A percentile compares a stretch with the other conserved stretches of the same genome.
phyloP scores from a whole-genome alignment of 345 rosid genomes.

The Eucalyptus polyanthemos region DNA sequence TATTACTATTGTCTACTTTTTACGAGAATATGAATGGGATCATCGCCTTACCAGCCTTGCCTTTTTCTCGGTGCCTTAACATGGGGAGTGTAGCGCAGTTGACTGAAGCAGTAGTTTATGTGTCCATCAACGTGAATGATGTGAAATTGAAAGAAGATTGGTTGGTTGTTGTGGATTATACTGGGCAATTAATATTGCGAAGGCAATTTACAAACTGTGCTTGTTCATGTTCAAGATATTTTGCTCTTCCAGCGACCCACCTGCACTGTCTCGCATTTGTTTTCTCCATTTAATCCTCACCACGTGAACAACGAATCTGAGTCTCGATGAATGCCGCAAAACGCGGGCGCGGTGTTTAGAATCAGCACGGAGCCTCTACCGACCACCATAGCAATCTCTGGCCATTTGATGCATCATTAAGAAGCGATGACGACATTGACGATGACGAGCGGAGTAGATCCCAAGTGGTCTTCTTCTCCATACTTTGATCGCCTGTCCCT shows the following conservation, averaged over 20 bases:
- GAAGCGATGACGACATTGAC: not conserved
- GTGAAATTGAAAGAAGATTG: not conserved
- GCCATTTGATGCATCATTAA: not conserved
- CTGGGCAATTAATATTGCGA: not conserved
- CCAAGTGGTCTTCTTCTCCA: not conserved
- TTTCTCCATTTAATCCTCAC: not conserved
- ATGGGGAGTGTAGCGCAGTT: not conserved
- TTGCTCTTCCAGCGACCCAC: not conserved
- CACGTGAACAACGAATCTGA: not conserved
- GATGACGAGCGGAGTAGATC: not conserved
- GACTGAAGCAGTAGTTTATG: not conserved
- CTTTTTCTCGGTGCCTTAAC: not conserved
- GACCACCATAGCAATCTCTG: not conserved
- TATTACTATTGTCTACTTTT: not conserved
- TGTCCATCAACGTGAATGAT: not conserved
- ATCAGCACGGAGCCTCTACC: not conserved
- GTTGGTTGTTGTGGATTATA: not conserved
- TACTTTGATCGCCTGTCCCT: not conserved
- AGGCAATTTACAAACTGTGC: not conserved
- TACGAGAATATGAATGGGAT: not conserved
- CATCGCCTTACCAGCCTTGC: not conserved
- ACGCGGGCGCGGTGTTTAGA: not conserved
- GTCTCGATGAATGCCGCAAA: not conserved
- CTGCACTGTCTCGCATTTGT: not conserved
- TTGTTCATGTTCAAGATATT: not conserved